These are phyloP conservation scores for Ceratobasidium sp. DNA, from an alignment of 1,284 basidiomycete species.

Conservation along the genomic window DNA sequence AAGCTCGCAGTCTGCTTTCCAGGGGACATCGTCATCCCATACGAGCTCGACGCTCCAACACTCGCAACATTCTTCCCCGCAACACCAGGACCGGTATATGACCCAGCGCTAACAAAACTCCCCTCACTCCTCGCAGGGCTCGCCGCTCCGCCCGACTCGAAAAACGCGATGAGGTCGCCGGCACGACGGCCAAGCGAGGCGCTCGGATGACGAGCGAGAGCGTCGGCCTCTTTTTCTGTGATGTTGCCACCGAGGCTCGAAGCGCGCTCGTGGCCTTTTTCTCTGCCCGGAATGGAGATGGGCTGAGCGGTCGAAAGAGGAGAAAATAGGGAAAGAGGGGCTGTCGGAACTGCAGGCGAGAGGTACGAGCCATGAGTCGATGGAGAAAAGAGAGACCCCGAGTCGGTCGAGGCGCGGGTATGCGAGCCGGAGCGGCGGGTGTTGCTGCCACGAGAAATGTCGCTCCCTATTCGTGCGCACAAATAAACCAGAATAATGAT, in stretches of 20 bases:
- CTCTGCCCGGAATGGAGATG: not conserved
- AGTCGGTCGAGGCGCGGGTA: constrained; percentile 20
- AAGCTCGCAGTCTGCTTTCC: constrained; percentile 28
- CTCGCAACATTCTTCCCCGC: not conserved
- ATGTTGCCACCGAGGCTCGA: not conserved
- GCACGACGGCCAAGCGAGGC: constrained; percentile 62
- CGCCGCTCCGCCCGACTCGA: constrained; percentile 64
- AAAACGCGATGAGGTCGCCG: constrained; percentile 76
- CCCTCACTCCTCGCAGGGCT: constrained; percentile 28
- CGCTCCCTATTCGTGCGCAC: constrained; percentile 28
- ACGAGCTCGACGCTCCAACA: not conserved
- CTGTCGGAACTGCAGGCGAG: constrained; percentile 2
- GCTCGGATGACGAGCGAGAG: constrained; percentile 22
- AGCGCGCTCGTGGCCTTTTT: not conserved
- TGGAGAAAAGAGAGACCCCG: constrained; percentile 17
- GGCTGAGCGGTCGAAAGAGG: not conserved
- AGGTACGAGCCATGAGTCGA: constrained; percentile 36
- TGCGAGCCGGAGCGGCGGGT: constrained; percentile 31
- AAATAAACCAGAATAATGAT: not conserved
- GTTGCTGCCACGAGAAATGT: not conserved
- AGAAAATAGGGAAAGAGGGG: constrained; percentile 1
- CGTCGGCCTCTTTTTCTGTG: constrained; percentile 29
- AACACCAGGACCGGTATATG: not conserved
- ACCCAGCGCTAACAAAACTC: constrained; percentile 29
- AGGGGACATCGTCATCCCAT: constrained; percentile 45